phyloP scores from a whole-genome alignment of 2,329 filamentous ascomycete species.

The Trichoderma simmonsii region DNA sequence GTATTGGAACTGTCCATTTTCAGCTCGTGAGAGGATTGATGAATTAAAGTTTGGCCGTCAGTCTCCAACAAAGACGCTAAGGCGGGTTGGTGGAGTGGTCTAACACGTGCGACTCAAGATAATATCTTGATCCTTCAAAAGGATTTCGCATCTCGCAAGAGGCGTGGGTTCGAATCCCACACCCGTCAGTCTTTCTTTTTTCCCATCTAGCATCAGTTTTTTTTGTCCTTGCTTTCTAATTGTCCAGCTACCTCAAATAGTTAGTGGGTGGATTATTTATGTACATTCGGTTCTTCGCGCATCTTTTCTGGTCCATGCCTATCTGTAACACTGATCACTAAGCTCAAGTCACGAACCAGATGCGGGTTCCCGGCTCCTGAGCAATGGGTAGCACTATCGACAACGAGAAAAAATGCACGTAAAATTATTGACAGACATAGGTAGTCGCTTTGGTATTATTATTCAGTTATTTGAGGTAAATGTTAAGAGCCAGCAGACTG shows the following conservation, averaged over 20 bases:
- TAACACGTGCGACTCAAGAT: slow-evolving; percentile 19
- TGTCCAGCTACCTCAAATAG: too few relatives aligned
- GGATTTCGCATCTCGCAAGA: slow-evolving; percentile 19
- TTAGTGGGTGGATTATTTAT: background rate
- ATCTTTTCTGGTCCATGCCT: too few relatives aligned
- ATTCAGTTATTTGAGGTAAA: background rate
- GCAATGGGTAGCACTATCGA: too few relatives aligned
- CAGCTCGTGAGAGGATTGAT: background rate
- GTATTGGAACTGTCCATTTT: background rate
- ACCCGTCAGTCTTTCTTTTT: slow-evolving; percentile 15
- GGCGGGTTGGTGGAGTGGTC: slow-evolving; percentile 19
- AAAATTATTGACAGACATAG: background rate
- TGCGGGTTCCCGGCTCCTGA: too few relatives aligned
- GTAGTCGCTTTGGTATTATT: background rate
- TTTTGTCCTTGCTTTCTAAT: too few relatives aligned
- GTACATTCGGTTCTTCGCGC: too few relatives aligned
- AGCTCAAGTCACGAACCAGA: too few relatives aligned
- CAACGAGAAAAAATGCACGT: background rate
- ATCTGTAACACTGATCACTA: too few relatives aligned
- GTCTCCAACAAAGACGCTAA: slow-evolving; percentile 11
- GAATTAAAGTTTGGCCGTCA: background rate
- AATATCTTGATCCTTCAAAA: slow-evolving; percentile 15
- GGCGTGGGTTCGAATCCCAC: slow-evolving; percentile 19
- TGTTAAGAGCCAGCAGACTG: background rate
- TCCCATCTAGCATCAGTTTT: too few relatives aligned